Base-by-base conservation (phyloP, 345 rosid genomes). In the Pistacia vera region DNA sequence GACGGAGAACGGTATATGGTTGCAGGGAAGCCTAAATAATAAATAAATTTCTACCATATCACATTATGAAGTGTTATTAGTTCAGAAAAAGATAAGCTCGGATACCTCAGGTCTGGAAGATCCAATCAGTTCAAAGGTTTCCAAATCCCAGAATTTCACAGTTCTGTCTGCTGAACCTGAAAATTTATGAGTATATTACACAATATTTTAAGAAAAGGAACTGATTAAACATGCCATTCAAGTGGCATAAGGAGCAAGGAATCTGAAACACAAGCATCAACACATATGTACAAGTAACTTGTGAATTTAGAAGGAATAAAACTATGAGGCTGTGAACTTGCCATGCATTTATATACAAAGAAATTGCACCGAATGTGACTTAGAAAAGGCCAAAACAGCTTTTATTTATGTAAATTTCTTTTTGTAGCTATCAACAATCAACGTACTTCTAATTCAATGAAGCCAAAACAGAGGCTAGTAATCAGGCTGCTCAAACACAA, bases 131-230 rank as follows among this genome's bases (percentile, higher is more conserved):
- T 97, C 98, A 81, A 94, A 97, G 22, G 97, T 97, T 86, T 97
- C 98, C 90, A 94, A 88, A 83, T 97, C 99, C 99, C 99, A 97
- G 82, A 89, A 97, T 83, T 94, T 97, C 68, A 97, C 98, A 0
- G 99, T 97, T 86, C 86, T 83, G 76, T 97, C 99, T 4, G 98
- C 95, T 13, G 99, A 97, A 80, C 99, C 99, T 97, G 97, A 74
- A 87, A 70, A 75, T 77, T 61, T 35, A 81, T 73, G 36, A 66
- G 62, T 49, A 66, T 56, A 79, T 80, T 68, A 68, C 6, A 51
- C 8, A 61, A 25, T 8, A 33, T 57, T 1, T 56, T 63, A 22
- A 57, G 8, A 17, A 20, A 58, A 17, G 28, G 33, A 18, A 48
- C 8, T 36, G 49, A 20, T n/a, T 38, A 57, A 66, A 48, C 52